Evolutionary conservation across 345 rosid species (phyloP).

Genomic region (Cochlearia excelsa): DNA sequence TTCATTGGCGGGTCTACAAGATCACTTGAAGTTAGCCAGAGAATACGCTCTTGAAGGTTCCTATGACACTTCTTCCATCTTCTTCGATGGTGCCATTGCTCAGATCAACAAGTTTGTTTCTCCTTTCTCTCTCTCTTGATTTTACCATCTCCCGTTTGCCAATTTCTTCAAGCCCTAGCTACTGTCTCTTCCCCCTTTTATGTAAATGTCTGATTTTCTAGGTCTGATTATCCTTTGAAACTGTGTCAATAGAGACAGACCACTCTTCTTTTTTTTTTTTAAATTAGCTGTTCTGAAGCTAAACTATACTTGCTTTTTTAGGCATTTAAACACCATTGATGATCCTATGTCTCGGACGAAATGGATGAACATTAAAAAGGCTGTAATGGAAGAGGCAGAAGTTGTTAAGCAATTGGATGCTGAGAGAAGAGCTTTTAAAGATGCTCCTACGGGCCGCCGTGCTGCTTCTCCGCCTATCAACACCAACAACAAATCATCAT

Average conservation of each 20-base stretch:
- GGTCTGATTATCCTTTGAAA: constrained; percentile 1
- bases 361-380: constrained; percentile 96
- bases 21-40: constrained; percentile 91
- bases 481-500: constrained; percentile 69
- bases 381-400: constrained; percentile 81
- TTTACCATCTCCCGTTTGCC: constrained; percentile 46
- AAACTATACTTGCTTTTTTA: constrained; percentile 18
- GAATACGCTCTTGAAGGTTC: constrained; percentile 95
- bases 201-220: background rate
- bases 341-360: constrained; percentile 78
- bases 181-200: background rate
- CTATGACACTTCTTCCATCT: constrained; percentile 88
- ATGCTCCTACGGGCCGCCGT: constrained; percentile 65
- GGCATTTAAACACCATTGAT: constrained; percentile 80
- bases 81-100: constrained; percentile 98
- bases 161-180: constrained; percentile 65
- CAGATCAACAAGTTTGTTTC: constrained; percentile 84
- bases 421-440: constrained; percentile 91
- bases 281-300: background rate
- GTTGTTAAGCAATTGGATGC: constrained; percentile 92
- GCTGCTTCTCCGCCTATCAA: constrained; percentile 84
- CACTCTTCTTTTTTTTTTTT: background rate
- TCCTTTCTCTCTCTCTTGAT: constrained; percentile 4
- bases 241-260: constrained; percentile 8
- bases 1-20: constrained; percentile 85